Evolutionary conservation across 2,329 filamentous ascomycete genomes (phyloP), one percentile per base, ranked within the genome.

Genomic region (Fusarium albidum): DNA sequence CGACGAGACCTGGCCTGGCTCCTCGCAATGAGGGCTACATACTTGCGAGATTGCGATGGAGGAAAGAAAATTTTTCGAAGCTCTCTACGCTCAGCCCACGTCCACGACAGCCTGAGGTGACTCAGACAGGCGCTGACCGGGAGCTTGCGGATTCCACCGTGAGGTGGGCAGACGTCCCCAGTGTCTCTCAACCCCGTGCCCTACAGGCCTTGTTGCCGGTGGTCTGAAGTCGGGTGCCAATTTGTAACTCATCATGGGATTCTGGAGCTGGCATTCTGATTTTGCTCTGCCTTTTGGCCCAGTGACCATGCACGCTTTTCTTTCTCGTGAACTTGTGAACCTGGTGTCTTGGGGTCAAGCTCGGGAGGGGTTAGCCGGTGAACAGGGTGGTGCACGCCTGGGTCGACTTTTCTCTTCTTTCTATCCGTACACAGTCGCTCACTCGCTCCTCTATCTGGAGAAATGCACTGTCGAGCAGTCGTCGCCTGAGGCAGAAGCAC

Each of bases 131-230:
- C 46, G 52, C 45, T 59, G 39, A 54, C 43, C 46, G 52, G 53
- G 52, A 57, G 21, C 37, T 44, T 59, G 63, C 63, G 65, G 63
- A 58, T 66, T 47, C 57, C 64, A 65, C 65, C 65, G 59, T 45
- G 44, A 63, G 63, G 63, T 67, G 65, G 64, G 63, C 65, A 66
- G 62, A 66, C 59, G 47, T 54, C 65, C 59, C 61, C 65, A 26
- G 49, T 44, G 49, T 44, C 26, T 32, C 44, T 49, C 39, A 50
- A 35, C 51, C 54, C 57, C 48, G 38, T 59, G 42, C 48, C 60
- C 48, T 55, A 31, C 39, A 67, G 64, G 49, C 50, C 54, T 55
- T 52, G 34, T 49, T 46, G 42, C 42, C 49, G 41, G 48, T 67
- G 64, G 64, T 52, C 64, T 64, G 64, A 49, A 52, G 50, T 50